These are phyloP conservation scores for Metschnikowia similis DNA, from an alignment of 805 yeast species.

Conservation along the genomic window DNA sequence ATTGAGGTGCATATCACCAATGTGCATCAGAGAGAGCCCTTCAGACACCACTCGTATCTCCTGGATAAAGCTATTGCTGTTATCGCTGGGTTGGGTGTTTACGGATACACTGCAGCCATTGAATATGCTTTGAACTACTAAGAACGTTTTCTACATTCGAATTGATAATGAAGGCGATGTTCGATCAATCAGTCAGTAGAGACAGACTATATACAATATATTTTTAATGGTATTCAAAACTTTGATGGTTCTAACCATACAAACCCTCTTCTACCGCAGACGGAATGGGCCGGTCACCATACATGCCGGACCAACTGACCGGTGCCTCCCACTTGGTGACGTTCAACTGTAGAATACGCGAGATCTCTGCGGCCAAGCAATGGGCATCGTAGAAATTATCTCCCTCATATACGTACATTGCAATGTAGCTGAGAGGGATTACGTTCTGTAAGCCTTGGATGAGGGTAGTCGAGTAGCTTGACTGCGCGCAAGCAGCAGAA, in stretches of 20 bases:
- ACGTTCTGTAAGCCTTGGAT: constrained; percentile 7
- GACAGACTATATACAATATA: neutral
- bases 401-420: constrained; percentile 78
- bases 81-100: constrained; percentile 39
- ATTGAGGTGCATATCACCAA: constrained; percentile 49
- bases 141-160: neutral
- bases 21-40: constrained; percentile 48
- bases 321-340: constrained; percentile 48
- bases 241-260: constrained; percentile 41
- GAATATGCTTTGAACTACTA: constrained; percentile 38
- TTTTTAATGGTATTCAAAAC: neutral
- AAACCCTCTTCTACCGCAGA: constrained; percentile 73
- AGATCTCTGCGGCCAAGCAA: constrained; percentile 39
- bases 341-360: constrained; percentile 23
- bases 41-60: constrained; percentile 46
- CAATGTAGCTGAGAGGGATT: constrained; percentile 36
- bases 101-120: constrained; percentile 39
- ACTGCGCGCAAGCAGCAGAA: constrained; percentile 7
- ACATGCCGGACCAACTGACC: constrained; percentile 78
- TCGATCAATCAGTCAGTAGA: neutral
- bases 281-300: constrained; percentile 70
- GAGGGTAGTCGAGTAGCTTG: constrained; percentile 14
- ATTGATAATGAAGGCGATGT: neutral
- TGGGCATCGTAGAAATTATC: constrained; percentile 77
- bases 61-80: constrained; percentile 48